phyloP scores from a whole-genome alignment of 2,329 filamentous ascomycete species.

The Xylaria sp. region DNA sequence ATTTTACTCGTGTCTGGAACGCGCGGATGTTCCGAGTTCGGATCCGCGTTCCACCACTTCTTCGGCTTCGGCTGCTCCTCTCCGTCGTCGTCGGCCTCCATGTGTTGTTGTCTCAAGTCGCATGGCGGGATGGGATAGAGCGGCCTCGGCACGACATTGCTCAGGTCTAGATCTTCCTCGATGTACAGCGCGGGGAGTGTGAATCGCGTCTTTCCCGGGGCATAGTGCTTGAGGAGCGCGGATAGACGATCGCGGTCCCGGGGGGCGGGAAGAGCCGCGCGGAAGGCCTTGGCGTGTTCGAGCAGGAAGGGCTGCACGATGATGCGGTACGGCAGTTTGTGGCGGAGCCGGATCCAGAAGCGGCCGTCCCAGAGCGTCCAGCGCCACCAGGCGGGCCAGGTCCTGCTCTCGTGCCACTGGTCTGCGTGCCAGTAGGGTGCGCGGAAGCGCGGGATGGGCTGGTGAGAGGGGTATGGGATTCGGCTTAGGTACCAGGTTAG shows the following conservation, averaged over 20 bases:
- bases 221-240: conserved; percentile 58
- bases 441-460: conserved; percentile 48
- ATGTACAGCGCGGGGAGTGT: conserved; percentile 66
- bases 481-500: conserved; percentile 58
- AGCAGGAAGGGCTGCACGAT: conserved; percentile 58
- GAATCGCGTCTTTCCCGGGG: conserved; percentile 65
- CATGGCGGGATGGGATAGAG: conserved; percentile 36
- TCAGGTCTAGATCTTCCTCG: conserved; percentile 50
- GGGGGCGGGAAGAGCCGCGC: conserved; percentile 53
- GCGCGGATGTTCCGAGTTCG: conserved; percentile 26
- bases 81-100: too few species aligned
- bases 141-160: conserved; percentile 27
- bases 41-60: not conserved
- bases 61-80: too few species aligned
- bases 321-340: conserved; percentile 56
- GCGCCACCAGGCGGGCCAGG: conserved; percentile 46
- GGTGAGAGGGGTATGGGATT: conserved; percentile 56
- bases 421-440: conserved; percentile 34
- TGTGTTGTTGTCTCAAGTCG: too few species aligned
- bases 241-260: conserved; percentile 52
- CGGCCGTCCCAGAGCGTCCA: conserved; percentile 67
- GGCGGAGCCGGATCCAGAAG: conserved; percentile 66
- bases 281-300: conserved; percentile 60
- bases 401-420: conserved; percentile 17
- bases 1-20: conserved; percentile 43